Conservation (phyloP, 1,284 basidiomycete species). For the Wallemia mellicola region DNA sequence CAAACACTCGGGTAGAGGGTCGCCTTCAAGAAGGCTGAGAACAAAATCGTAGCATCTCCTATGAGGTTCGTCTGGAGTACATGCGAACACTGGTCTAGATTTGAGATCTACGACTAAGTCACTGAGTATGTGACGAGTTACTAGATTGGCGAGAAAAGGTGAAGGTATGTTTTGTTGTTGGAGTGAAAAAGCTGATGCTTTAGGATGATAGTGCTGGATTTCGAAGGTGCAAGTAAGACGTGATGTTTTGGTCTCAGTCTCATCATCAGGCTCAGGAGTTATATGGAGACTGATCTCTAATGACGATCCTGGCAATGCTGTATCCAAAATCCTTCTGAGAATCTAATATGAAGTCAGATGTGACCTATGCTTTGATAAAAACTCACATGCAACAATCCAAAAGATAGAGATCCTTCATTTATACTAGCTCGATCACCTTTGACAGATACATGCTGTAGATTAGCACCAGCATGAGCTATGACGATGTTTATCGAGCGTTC, state of each 20-base stretch:
- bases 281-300: constrained; percentile 2
- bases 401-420: constrained; percentile 52
- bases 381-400: constrained; percentile 51
- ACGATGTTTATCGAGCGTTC: constrained; percentile 58
- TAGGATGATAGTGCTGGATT: constrained; percentile 19
- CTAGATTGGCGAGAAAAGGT: neutral
- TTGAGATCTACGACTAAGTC: constrained; percentile 19
- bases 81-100: constrained; percentile 9
- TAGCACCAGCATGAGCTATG: constrained; percentile 55
- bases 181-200: constrained; percentile 4
- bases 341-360: neutral
- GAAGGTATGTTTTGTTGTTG: constrained; percentile 8
- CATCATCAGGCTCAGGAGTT: constrained; percentile 1
- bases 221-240: constrained; percentile 12
- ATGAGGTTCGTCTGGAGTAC: constrained; percentile 4
- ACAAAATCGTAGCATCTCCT: constrained; percentile 15
- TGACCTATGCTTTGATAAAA: neutral
- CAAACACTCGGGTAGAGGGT: constrained; percentile 14
- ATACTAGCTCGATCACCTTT: constrained; percentile 19
- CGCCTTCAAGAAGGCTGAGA: constrained; percentile 14
- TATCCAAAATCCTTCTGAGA: neutral
- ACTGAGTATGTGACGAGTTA: constrained; percentile 26
- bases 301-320: neutral
- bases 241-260: neutral
- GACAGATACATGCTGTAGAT: constrained; percentile 51